Evolutionary conservation across 345 rosid species (phyloP).

Genomic region (Dimocarpus longan): DNA sequence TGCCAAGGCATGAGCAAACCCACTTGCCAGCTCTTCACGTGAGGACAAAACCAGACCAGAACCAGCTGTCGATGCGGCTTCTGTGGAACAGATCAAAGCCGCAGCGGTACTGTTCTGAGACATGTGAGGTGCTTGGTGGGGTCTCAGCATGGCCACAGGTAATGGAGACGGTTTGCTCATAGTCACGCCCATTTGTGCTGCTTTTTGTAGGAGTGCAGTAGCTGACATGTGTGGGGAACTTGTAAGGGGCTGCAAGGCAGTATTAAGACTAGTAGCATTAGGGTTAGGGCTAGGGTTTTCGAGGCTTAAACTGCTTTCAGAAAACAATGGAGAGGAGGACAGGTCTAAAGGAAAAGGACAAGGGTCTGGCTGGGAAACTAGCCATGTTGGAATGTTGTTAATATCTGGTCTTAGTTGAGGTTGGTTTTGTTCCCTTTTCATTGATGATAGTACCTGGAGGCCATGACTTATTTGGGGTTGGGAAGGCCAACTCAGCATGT

Average conservation of each 20-base stretch:
- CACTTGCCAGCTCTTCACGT: constrained; percentile 41
- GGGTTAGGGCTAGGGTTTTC: constrained; percentile 40
- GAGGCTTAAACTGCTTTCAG: constrained; percentile 23
- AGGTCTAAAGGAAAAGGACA: constrained; percentile 10
- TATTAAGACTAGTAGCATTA: constrained; percentile 16
- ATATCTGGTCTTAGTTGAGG: constrained; percentile 25
- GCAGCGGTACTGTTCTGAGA: constrained; percentile 4
- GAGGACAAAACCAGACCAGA: constrained; percentile 32
- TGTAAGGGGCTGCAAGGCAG: constrained; percentile 20
- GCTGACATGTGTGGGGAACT: constrained; percentile 47
- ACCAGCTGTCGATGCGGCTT: constrained; percentile 25
- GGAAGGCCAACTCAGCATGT: constrained; percentile 24
- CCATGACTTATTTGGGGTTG: constrained; percentile 18
- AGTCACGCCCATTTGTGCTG: constrained; percentile 50
- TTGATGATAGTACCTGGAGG: constrained; percentile 27
- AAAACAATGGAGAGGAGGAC: constrained; percentile 29
- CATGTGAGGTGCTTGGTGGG: constrained; percentile 37
- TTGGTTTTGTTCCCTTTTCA: constrained; percentile 45
- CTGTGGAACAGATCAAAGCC: constrained; percentile 19
- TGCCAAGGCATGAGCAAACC: constrained; percentile 27
- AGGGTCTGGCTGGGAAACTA: constrained; percentile 17
- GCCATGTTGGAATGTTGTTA: constrained; percentile 32
- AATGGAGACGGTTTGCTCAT: constrained; percentile 31
- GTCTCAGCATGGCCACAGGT: constrained; percentile 17
- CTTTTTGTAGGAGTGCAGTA: constrained; percentile 49